Evolutionary conservation across 345 rosid genomes (phyloP), one percentile per base, ranked within the genome.

Genomic region (Eucalyptus erythrocorys): DNA sequence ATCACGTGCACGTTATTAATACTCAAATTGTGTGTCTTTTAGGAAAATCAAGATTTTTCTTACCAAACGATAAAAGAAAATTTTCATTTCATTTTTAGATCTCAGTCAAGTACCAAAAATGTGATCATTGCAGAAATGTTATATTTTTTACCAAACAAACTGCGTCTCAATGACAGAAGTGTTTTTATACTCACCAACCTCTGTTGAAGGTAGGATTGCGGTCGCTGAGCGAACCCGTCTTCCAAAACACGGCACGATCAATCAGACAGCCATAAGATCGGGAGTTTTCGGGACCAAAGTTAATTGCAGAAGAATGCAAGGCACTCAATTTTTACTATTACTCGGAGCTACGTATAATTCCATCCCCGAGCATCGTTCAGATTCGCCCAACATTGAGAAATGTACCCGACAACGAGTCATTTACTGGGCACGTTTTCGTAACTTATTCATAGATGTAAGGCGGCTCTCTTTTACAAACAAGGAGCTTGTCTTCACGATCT

Each of bases 31-130:
- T 12, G 16, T 22, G 2, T 55, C 5, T 1, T 22, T 24, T 24
- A 10, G 30, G 27, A 26, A 55, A 55, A 55, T 8, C 30, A 24
- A 24, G 61, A 55, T 55, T 24, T 55, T 24, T 12, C 61, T 55
- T 55, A 10, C 1, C 30, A 55, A 55, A 24, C 1, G 3, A 24
- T 0, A 10, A 22, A 24, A 24, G 24, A 55, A 10, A 55, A 24
- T 55, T 55, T 55, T 10, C 27, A 10, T 1, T 55, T 24, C 30
- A 55, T 24, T 55, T 55, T 55, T 24, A 55, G 30, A 24, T 55
- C 6, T 55, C 27, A 0, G 5, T 24, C 10, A 50, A 50, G 22
- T 17, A 6, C 53, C 53, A 50, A 49, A 49, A 16, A 50, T 50
- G 55, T 50, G 55, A 50, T 50, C 27, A 53, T 22, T 53, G 59